These are phyloP conservation scores for Melanomma pulvis-pyrius DNA, from an alignment of 495 filamentous ascomycete species.

Conservation along the genomic window DNA sequence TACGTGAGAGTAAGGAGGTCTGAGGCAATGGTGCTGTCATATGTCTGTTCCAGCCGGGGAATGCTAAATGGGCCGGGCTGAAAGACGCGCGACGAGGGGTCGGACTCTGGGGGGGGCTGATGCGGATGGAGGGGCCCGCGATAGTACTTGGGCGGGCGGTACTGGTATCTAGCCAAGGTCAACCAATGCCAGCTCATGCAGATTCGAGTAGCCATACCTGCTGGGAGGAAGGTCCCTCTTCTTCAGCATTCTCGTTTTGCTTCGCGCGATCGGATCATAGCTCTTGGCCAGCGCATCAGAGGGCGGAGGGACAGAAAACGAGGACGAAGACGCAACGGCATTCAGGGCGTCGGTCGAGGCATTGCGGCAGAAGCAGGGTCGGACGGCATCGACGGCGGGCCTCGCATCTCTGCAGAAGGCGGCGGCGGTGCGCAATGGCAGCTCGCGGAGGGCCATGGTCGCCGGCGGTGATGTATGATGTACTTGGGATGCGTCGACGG, in stretches of 20 bases:
- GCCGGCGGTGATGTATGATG: background rate
- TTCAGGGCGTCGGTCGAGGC: slow-evolving; percentile 35
- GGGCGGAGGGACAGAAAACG: slow-evolving; percentile 44
- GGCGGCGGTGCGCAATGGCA: slow-evolving; percentile 19
- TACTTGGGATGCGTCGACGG: background rate
- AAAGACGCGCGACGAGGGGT: slow-evolving; percentile 84
- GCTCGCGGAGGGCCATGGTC: slow-evolving; percentile 37
- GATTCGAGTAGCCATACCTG: slow-evolving; percentile 55
- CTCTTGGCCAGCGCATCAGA: slow-evolving; percentile 47
- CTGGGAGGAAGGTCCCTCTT: slow-evolving; percentile 64
- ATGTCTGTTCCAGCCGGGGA: slow-evolving; percentile 88
- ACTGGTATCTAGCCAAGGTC: slow-evolving; percentile 72
- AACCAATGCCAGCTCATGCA: slow-evolving; percentile 5
- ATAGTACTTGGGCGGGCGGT: slow-evolving; percentile 87
- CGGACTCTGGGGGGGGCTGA: slow-evolving; percentile 78
- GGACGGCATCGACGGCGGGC: slow-evolving; percentile 11
- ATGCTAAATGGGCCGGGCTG: slow-evolving; percentile 91
- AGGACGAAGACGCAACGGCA: slow-evolving; percentile 45
- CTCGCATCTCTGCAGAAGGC: slow-evolving; percentile 16
- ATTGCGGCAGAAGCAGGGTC: slow-evolving; percentile 33
- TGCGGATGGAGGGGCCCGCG: slow-evolving; percentile 92
- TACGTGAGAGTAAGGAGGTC: slow-evolving; percentile 91
- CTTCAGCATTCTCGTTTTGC: slow-evolving; percentile 48
- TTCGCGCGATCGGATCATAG: slow-evolving; percentile 61
- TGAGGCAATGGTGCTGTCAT: slow-evolving; percentile 78